Conservation (phyloP, 1,139 yeast species). For the Suhomyces atakaporum region DNA sequence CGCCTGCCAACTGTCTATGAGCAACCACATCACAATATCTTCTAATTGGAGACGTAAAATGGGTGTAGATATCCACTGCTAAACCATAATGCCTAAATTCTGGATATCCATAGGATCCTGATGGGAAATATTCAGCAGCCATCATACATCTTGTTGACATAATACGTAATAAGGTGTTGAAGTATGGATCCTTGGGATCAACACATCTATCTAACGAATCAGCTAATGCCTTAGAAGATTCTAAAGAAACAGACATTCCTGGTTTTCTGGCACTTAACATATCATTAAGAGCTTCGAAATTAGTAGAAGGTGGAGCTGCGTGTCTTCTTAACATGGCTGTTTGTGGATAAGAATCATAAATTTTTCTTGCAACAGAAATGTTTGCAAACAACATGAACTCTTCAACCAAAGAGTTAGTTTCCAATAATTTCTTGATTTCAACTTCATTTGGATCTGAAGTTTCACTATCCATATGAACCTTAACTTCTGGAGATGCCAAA, state of each 20-base stretch:
- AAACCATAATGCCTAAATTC: constrained; percentile 96
- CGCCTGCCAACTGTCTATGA: constrained; percentile 95
- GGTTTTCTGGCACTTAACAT: constrained; percentile 81
- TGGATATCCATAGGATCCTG: constrained; percentile 91
- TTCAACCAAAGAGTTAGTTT: constrained; percentile 94
- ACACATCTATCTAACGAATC: constrained; percentile 88
- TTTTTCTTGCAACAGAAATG: constrained; percentile 91
- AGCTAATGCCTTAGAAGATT: constrained; percentile 88
- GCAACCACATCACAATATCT: constrained; percentile 98
- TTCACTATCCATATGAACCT: constrained; percentile 95
- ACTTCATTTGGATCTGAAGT: constrained; percentile 97
- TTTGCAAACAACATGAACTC: constrained; percentile 98
- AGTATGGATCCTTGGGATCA: constrained; percentile 82
- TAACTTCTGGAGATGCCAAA: constrained; percentile 96
- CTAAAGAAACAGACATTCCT: constrained; percentile 74
- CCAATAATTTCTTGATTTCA: constrained; percentile 83
- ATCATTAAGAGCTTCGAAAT: constrained; percentile 85
- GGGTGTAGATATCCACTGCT: constrained; percentile 96
- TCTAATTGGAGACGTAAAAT: constrained; percentile 97
- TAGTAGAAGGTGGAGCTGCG: constrained; percentile 92
- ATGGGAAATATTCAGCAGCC: constrained; percentile 97
- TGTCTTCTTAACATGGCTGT: constrained; percentile 98
- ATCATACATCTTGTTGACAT: constrained; percentile 99
- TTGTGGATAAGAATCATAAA: constrained; percentile 91
- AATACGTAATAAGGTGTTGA: constrained; percentile 90